Evolutionary conservation across 2,329 filamentous ascomycete genomes (phyloP), one percentile per base, ranked within the genome.

Genomic region (Ascochyta pisi): DNA sequence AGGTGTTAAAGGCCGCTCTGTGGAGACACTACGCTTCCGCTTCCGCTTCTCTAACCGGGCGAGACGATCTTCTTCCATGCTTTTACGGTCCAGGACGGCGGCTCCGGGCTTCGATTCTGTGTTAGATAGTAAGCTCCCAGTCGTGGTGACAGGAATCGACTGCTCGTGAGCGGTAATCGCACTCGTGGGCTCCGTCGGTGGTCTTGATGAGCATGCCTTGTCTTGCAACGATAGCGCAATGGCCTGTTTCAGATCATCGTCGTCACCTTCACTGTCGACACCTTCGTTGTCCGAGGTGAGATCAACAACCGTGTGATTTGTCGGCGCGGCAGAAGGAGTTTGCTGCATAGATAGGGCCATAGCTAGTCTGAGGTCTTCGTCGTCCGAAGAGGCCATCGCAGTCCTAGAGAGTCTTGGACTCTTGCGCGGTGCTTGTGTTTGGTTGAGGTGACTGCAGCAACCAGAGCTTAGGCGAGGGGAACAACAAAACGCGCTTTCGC

Each of bases 41-140:
- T 93, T 90, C 39, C 82, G 78, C 33, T 80, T 82, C 35, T 77
- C 81, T 19, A 87, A 74, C 63, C 93, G 84, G 22, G 86, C 87
- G 13, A 96, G 82, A 37, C 94, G 86, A 71, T 96, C 92, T 66
- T 87, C 82, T 73, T 97, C 94, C 91, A 96, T 95, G 48, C 86
- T 84, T 74, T 88, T 91, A 33, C 93, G 85, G 77, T 96, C 84
- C 1, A 96, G 75, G 3, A 83, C 83, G 4, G 83, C 68, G 0
- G 86, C 64, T 0, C 81, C 79, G 26, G 34, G 37, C 9, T 24
- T 34, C 24, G 13, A 12, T 13, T 24, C 16, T 12, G 41, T 24
- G 24, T 15, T 15, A 7, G 19, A 8, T 15, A 23, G 13, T 6
- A 23, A 15, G 19, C 34, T 16, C 5, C 33, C 26, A 9, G 38